Evolutionary conservation across 352 stramenopile genomes (phyloP).

Genomic region (Pythium periplocum): DNA sequence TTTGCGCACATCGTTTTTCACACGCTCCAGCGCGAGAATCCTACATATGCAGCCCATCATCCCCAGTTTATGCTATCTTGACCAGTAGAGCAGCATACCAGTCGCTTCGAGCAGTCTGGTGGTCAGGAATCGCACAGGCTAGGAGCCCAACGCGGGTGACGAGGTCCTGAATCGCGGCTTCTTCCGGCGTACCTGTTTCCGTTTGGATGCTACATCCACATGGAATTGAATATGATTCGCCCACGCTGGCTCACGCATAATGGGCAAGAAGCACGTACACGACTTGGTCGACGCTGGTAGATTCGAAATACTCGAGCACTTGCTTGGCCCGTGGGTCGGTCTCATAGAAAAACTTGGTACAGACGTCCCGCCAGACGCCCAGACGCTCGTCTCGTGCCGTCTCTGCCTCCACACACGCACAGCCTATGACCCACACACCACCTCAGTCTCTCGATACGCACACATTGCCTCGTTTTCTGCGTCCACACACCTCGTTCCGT

Average conservation of each 20-base stretch:
- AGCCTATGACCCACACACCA: too few species aligned
- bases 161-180: slow-evolving; percentile 7
- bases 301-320: slow-evolving; percentile 67
- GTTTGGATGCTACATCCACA: slow-evolving; percentile 13
- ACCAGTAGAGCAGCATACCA: slow-evolving; percentile 1
- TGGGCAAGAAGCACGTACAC: slow-evolving; percentile 20
- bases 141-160: slow-evolving; percentile 2
- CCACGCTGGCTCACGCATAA: too few species aligned
- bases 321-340: slow-evolving; percentile 50
- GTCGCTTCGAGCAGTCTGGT: slow-evolving; percentile 12
- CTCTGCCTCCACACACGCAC: not conserved
- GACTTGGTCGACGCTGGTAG: slow-evolving; percentile 55
- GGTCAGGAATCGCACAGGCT: slow-evolving; percentile 9
- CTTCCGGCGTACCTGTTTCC: not conserved
- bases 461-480: too few species aligned
- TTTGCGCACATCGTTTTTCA: slow-evolving; percentile 63
- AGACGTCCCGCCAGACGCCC: slow-evolving; percentile 51
- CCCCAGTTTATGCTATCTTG: too few species aligned
- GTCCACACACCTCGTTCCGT: too few species aligned
- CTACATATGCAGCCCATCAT: slow-evolving; percentile 12
- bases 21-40: slow-evolving; percentile 44
- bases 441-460: too few species aligned
- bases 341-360: slow-evolving; percentile 57
- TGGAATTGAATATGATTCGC: not conserved
- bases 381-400: slow-evolving; percentile 22